phyloP scores from a whole-genome alignment of 805 yeast genomes.

The Priceomyces castillae region DNA sequence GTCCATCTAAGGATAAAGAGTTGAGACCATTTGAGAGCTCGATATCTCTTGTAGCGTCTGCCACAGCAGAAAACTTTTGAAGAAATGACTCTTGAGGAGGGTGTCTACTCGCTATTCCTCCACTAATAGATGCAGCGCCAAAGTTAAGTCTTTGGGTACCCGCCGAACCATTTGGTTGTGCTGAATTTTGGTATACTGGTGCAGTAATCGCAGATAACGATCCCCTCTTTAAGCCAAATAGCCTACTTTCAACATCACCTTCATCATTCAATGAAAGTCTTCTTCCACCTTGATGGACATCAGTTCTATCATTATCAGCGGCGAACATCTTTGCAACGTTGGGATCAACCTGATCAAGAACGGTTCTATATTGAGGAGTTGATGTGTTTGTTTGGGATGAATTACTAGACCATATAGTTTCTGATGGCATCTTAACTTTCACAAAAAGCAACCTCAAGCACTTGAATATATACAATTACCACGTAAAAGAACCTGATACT shows the following conservation, averaged over 20 bases:
- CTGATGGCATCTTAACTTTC: slow-evolving; percentile 27
- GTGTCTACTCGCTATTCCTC: slow-evolving; percentile 48
- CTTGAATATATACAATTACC: not conserved
- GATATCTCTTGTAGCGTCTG: slow-evolving; percentile 67
- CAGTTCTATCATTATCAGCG: slow-evolving; percentile 9
- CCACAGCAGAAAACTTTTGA: slow-evolving; percentile 61
- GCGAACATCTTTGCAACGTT: slow-evolving; percentile 35
- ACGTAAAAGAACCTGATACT: not conserved
- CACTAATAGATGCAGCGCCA: slow-evolving; percentile 62
- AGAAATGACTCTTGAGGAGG: slow-evolving; percentile 51
- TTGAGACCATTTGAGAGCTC: slow-evolving; percentile 48
- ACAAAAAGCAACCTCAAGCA: not conserved
- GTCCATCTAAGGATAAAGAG: slow-evolving; percentile 29
- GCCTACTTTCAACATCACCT: slow-evolving; percentile 42
- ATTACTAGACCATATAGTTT: slow-evolving; percentile 43
- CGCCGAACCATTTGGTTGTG: slow-evolving; percentile 19
- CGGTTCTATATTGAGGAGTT: slow-evolving; percentile 28
- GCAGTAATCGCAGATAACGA: slow-evolving; percentile 48
- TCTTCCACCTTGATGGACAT: slow-evolving; percentile 20
- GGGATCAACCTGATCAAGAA: slow-evolving; percentile 41
- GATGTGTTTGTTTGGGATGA: slow-evolving; percentile 18
- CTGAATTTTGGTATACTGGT: slow-evolving; percentile 29
- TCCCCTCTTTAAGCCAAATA: slow-evolving; percentile 48
- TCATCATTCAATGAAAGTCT: slow-evolving; percentile 42
- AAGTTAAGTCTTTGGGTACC: slow-evolving; percentile 32